Percentiles rank a stretch among this genome's conserved stretches.
Conservation (phyloP, 164 flowering plant genomes). For the Houttuynia cordata region DNA sequence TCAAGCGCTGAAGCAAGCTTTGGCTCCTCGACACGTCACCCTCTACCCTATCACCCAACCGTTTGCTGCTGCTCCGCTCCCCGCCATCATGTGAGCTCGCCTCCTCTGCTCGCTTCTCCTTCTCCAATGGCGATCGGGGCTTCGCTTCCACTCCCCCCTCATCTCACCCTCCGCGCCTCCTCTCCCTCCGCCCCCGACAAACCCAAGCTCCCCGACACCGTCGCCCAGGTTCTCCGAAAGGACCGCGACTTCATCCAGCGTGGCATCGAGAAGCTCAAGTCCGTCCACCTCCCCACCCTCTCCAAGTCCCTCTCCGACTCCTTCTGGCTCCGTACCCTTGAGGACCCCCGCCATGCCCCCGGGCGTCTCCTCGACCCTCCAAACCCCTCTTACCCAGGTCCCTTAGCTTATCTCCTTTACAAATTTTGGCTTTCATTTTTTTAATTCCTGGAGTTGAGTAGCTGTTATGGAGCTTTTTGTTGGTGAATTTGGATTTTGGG, state of each 20-base stretch:
- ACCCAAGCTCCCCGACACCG: slow-evolving; percentile 12
- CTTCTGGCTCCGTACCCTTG: slow-evolving; percentile 63
- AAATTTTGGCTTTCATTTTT: not conserved
- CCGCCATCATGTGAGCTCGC: too few relatives aligned
- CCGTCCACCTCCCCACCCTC: slow-evolving; percentile 44
- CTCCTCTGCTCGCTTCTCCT: too few relatives aligned
- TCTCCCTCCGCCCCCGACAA: too few relatives aligned
- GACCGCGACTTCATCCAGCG: slow-evolving; percentile 50
- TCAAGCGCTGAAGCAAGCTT: too few relatives aligned
- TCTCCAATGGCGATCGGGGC: too few relatives aligned
- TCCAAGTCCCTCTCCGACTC: slow-evolving; percentile 43
- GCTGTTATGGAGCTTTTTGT: not conserved
- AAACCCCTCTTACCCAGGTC: slow-evolving; percentile 64
- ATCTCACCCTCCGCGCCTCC: too few relatives aligned
- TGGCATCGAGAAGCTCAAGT: slow-evolving; percentile 44
- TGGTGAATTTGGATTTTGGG: not conserved
- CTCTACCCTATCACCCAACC: too few relatives aligned
- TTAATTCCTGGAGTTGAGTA: not conserved
- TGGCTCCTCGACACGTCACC: too few relatives aligned
- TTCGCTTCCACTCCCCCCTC: too few relatives aligned
- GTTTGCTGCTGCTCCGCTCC: too few relatives aligned
- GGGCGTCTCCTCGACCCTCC: slow-evolving; percentile 31
- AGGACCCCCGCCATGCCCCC: slow-evolving; percentile 38
- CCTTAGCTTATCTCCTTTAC: not conserved
- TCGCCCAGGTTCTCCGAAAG: slow-evolving; percentile 44